Base-by-base conservation (phyloP, 768 basidiomycete genomes). In the Macrocybe gigantea region DNA sequence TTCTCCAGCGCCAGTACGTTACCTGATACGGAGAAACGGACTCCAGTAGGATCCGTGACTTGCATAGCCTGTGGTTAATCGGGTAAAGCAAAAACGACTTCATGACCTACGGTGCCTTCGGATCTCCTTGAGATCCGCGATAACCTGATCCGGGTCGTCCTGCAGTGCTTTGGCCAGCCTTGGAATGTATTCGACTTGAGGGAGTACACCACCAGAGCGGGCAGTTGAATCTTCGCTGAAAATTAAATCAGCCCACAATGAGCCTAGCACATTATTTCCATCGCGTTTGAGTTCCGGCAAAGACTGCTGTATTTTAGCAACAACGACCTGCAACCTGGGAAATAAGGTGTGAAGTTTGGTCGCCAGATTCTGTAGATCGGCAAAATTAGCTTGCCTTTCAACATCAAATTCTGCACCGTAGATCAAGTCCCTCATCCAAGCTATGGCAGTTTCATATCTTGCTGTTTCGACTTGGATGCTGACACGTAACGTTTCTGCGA, bases 211-310 rank as follows among this genome's bases (percentile, higher is more conserved):
- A 55, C 75, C 74, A 45, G 80, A 78, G 32, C 82, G 78, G 9
- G 80, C 79, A 7, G 87, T 86, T 5, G 88, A 91, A 41, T 71
- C 73, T 54, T 83, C 77, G 53, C 79, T 76, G 57, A 79, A 88
- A 22, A 92, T 59, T 29, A 90, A 59, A 50, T 82, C 77, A 12
- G 77, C 68, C 67, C 79, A 83, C 31, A 92, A 68, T 6, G 92
- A 85, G 7, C 75, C 73, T 40, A 93, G 71, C 8, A 98, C 88
- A 30, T 79, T 85, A 59, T 70, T 80, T 9, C 93, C 95, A 60
- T 91, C 86, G 35, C 96, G 80, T 72, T 97, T 98, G 56, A 89
- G 70, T 60, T 93, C 86, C 2, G 96, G 95, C 32, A 99, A 73
- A 13, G 83, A 83, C 62, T 97, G 95, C 38, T 88, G 82, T 15